Evolutionary conservation across 139 green algal species (phyloP).

Genomic region (Coccomyxa sp.): DNA sequence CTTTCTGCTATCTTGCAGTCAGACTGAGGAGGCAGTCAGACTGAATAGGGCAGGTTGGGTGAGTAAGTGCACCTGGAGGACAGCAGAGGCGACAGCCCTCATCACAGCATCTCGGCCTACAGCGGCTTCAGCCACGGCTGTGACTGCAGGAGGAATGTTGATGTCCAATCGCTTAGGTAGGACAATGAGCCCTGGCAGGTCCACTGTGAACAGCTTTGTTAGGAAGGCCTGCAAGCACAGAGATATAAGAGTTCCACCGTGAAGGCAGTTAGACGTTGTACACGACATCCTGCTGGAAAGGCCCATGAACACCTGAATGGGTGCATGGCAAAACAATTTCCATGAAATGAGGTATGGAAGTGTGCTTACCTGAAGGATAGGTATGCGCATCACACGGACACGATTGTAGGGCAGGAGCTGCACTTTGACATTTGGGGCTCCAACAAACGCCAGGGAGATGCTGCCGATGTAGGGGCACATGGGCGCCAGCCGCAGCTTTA

Average conservation of each 20-base stretch:
- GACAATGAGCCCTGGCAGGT: slow-evolving; percentile 91
- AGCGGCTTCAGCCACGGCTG: slow-evolving; percentile 83
- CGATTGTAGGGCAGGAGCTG: slow-evolving; percentile 92
- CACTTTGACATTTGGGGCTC: slow-evolving; percentile 82
- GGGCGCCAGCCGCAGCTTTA: slow-evolving; percentile 91
- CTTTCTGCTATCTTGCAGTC: too few relatives aligned
- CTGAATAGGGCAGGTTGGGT: too few relatives aligned
- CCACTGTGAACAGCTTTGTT: slow-evolving; percentile 83
- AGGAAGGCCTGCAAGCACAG: slow-evolving; percentile 73
- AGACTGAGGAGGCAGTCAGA: too few relatives aligned
- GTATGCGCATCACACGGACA: slow-evolving; percentile 88
- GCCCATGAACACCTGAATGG: too few relatives aligned
- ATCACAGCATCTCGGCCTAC: slow-evolving; percentile 90
- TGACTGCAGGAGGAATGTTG: slow-evolving; percentile 84
- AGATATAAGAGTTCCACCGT: too few relatives aligned
- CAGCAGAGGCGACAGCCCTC: slow-evolving; percentile 78
- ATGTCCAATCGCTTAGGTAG: slow-evolving; percentile 87
- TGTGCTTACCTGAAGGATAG: slow-evolving; percentile 66
- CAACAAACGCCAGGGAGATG: slow-evolving; percentile 86
- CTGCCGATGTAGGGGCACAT: slow-evolving; percentile 90
- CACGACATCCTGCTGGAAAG: too few relatives aligned
- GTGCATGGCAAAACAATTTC: too few relatives aligned
- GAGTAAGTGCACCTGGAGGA: slow-evolving; percentile 53
- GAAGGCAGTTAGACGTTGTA: background rate
- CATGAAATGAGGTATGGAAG: too few relatives aligned